phyloP scores from a whole-genome alignment of 495 filamentous ascomycete species.

The Ascodesmis nigricans region DNA sequence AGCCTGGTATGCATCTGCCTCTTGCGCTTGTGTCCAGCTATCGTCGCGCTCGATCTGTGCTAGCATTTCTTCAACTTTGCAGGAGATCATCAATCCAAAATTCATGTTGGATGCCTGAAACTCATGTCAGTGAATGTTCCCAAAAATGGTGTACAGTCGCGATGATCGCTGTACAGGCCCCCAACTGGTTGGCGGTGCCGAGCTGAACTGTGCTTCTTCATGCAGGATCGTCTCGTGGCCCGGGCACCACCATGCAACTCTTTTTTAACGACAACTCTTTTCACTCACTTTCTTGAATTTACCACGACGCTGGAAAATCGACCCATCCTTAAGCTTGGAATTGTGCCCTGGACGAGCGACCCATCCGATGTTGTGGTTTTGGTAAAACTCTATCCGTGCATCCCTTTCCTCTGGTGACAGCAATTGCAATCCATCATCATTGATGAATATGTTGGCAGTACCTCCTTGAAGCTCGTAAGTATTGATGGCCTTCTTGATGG shows the following conservation, averaged over 20 bases:
- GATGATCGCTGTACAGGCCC: too few species aligned
- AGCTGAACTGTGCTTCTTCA: too few species aligned
- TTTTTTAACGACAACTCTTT: slow-evolving; percentile 4
- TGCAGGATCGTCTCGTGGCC: too few species aligned
- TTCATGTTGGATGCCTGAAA: slow-evolving; percentile 65
- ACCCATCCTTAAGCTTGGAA: slow-evolving; percentile 35
- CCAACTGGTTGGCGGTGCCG: too few species aligned
- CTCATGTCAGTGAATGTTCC: slow-evolving; percentile 12
- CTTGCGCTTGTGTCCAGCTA: slow-evolving; percentile 46
- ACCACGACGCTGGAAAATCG: slow-evolving; percentile 38
- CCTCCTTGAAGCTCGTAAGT: slow-evolving; percentile 64
- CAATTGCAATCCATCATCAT: slow-evolving; percentile 58
- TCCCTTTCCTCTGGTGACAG: slow-evolving; percentile 25
- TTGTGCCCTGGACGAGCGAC: slow-evolving; percentile 44
- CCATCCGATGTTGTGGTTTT: slow-evolving; percentile 52
- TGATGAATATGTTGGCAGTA: slow-evolving; percentile 61
- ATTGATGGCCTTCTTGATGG: slow-evolving; percentile 22
- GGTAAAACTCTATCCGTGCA: slow-evolving; percentile 38
- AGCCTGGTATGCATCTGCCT: slow-evolving; percentile 45
- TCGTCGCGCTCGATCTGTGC: slow-evolving; percentile 30
- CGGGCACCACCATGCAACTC: slow-evolving; percentile 3
- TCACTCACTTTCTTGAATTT: slow-evolving; percentile 28
- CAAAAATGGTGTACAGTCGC: too few species aligned
- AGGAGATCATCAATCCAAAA: slow-evolving; percentile 51
- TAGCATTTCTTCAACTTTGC: slow-evolving; percentile 51